Base-by-base conservation (phyloP, 371 early-diverging fungal genomes). In the Apophysomyces trapeziformis region DNA sequence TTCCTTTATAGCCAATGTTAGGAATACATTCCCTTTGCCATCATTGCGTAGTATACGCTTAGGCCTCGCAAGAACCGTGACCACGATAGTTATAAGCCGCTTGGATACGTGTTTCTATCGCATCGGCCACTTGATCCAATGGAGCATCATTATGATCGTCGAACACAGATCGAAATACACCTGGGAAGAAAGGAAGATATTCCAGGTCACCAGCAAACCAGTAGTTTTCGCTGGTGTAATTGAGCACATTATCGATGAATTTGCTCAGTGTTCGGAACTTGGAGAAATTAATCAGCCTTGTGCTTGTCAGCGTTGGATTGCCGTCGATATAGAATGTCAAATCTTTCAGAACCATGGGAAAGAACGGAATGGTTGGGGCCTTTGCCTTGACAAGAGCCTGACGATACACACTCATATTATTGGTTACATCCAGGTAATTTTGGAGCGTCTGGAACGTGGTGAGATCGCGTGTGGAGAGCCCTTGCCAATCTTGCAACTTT, bases 341-440 rank as follows among this genome's bases (percentile, higher is more conserved):
- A 44, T 83, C 83, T 59, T 83, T 83, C 43, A 80, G 70, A 2
- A 80, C 71, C 7, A 83, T 65, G 2, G 83, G 83, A 35, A 83
- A 72, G 58, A 83, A 83, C 0, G 79, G 76, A 5, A 83, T 61
- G 1, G 64, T 57, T 0, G 80, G 78, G 0, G 75, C 46, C 57
- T 71, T 72, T 1, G 73, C 72, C 6, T 56, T 26, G 35, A 72
- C 65, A 5, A 79, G 65, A 11, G 79, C 73, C 38, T 74, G 74
- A 35, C 83, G 77, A 59, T 83, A 83, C 12, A 59, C 58, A 2
- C 70, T 58, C 83, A 83, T 83, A 44, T 83, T 83, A 39, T 75
- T 65, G 44, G 69, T 70, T 7, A 83, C 77, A 61, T 83, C 74
- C 43, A 83, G 41, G 18, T 75, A 58, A 16, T 74, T 73, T 58